Percentiles rank a stretch among this genome's conserved stretches.
Conservation (phyloP, 78 protist species). For the Monosiga brevicollis region DNA sequence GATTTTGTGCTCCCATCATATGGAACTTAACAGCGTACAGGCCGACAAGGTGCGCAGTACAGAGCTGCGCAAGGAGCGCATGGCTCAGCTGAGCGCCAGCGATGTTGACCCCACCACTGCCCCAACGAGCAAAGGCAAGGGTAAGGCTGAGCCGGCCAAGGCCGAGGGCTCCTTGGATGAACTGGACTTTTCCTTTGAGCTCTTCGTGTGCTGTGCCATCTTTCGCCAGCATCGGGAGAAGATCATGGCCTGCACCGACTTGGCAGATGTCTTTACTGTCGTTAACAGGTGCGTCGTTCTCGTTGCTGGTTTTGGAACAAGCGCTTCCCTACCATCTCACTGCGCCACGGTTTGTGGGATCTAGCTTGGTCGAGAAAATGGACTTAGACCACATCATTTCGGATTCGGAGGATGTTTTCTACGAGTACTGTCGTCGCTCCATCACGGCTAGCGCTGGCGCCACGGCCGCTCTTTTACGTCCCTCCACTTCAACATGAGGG, state of each 20-base stretch:
- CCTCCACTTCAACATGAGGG: too few relatives aligned
- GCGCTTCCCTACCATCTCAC: not conserved
- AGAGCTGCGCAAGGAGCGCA: too few relatives aligned
- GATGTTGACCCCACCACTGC: not conserved
- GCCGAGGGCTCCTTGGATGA: not conserved
- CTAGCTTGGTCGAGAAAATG: not conserved
- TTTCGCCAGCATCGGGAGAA: not conserved
- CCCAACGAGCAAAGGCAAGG: not conserved
- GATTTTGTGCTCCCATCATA: not conserved
- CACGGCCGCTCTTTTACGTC: too few relatives aligned
- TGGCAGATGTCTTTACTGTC: not conserved
- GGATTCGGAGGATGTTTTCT: not conserved
- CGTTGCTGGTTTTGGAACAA: not conserved
- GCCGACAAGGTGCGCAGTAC: too few relatives aligned
- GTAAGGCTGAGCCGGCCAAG: not conserved
- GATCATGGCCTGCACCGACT: not conserved
- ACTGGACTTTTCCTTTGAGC: not conserved
- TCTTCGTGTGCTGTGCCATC: not conserved
- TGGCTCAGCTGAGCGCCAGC: not conserved
- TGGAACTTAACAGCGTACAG: too few relatives aligned
- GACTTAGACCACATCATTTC: not conserved
- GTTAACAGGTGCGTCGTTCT: not conserved
- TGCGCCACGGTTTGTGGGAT: not conserved
- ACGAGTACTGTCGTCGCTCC: not conserved
- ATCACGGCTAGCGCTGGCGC: not conserved